These are phyloP conservation scores for Fusarium sacchari DNA, from an alignment of 2,329 filamentous ascomycete species.

Conservation along the genomic window DNA sequence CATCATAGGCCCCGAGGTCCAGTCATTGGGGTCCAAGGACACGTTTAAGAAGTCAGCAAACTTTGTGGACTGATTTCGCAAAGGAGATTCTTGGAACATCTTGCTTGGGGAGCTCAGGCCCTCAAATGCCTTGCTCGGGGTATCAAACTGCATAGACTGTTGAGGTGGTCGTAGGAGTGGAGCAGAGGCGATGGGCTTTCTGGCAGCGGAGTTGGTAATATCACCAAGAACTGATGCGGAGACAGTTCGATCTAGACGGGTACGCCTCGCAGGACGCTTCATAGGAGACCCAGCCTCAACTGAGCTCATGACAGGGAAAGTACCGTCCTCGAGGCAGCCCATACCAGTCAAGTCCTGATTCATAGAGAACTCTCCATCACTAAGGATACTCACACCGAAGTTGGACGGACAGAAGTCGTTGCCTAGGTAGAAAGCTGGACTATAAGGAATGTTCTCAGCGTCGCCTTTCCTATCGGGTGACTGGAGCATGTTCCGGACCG, in stretches of 20 bases:
- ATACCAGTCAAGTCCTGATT: slow-evolving; percentile 58
- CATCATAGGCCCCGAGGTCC: slow-evolving; percentile 45
- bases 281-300: slow-evolving; percentile 70
- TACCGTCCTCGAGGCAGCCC: slow-evolving; percentile 44
- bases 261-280: slow-evolving; percentile 70
- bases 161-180: slow-evolving; percentile 62
- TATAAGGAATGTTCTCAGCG: slow-evolving; percentile 66
- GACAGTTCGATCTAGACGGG: slow-evolving; percentile 70
- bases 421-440: slow-evolving; percentile 73
- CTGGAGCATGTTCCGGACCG: slow-evolving; percentile 82
- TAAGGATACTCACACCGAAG: slow-evolving; percentile 56
- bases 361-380: slow-evolving; percentile 69
- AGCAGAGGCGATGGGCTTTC: slow-evolving; percentile 61
- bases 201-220: slow-evolving; percentile 63
- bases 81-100: slow-evolving; percentile 52
- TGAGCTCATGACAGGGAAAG: slow-evolving; percentile 55
- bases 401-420: slow-evolving; percentile 62
- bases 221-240: slow-evolving; percentile 71
- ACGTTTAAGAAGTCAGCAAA: slow-evolving; percentile 50
- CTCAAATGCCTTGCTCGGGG: slow-evolving; percentile 68
- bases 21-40: slow-evolving; percentile 51
- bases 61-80: slow-evolving; percentile 61
- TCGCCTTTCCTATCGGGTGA: slow-evolving; percentile 69
- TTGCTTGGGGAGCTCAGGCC: slow-evolving; percentile 67
- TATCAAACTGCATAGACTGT: slow-evolving; percentile 57